Percentiles rank a stretch among this genome's conserved stretches.
phyloP scores from a whole-genome alignment of 2,329 filamentous ascomycete species.

The Aureobasidium sp. region DNA sequence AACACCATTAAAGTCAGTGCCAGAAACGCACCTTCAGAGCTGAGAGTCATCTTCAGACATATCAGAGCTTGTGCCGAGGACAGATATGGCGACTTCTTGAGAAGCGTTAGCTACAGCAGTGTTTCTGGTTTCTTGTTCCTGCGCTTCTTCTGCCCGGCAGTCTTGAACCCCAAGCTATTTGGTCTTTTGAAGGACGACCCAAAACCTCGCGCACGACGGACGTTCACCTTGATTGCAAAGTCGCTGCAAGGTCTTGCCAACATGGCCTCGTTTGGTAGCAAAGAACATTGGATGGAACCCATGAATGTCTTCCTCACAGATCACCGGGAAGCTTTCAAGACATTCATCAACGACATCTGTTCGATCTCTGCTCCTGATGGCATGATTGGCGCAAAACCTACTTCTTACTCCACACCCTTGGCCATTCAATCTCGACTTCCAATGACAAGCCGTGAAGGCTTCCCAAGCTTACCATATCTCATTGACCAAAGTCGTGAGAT shows the following conservation, averaged over 20 bases:
- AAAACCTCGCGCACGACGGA: conserved; percentile 73
- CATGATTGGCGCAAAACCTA: conserved; percentile 45
- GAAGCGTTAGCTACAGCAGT: conserved; percentile 85
- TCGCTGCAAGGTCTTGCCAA: conserved; percentile 86
- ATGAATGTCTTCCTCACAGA: conserved; percentile 84
- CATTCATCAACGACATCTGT: conserved; percentile 81
- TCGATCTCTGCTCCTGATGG: conserved; percentile 45
- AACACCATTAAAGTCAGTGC: conserved; percentile 72
- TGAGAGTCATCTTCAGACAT: conserved; percentile 82
- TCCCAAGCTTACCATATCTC: conserved; percentile 85
- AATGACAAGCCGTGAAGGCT: conserved; percentile 77
- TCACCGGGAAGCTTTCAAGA: conserved; percentile 73
- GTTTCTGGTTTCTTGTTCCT: conserved; percentile 93
- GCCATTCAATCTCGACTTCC: conserved; percentile 81
- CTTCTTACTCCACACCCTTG: conserved; percentile 86
- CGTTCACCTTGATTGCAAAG: conserved; percentile 87
- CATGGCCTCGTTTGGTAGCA: conserved; percentile 83
- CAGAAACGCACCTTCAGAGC: conserved; percentile 67
- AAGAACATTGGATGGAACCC: conserved; percentile 98
- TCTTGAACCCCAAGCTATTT: conserved; percentile 90
- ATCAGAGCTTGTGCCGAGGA: conserved; percentile 89
- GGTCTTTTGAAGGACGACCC: conserved; percentile 82
- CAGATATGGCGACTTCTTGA: conserved; percentile 84
- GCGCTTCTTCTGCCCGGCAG: conserved; percentile 92
- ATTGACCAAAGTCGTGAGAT: conserved; percentile 84